Conservation (phyloP, 169 alveolate species). For the Cryptosporidium ubiquitum region DNA sequence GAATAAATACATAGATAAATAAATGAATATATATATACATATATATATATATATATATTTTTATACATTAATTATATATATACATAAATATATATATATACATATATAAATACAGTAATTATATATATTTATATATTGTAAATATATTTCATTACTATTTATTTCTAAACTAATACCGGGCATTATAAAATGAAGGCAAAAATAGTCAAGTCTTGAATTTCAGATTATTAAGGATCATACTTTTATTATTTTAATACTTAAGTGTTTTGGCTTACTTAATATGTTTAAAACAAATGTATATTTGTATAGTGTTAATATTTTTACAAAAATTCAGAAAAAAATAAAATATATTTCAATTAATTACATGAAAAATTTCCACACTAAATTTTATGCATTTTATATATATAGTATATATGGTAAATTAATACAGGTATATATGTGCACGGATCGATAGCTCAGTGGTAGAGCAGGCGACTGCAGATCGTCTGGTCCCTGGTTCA, state of each 20-base stretch:
- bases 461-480: conserved; percentile 78
- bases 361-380: not conserved
- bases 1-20: not conserved
- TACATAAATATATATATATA: no score
- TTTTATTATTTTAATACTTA: not conserved
- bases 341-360: no score
- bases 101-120: no score
- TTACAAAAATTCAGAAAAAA: no score
- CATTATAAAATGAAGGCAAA: not conserved
- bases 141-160: no score
- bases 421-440: not conserved
- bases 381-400: not conserved
- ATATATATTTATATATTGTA: not conserved
- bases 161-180: not conserved
- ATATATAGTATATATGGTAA: not conserved
- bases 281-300: no score
- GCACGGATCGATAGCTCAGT: conserved; percentile 75
- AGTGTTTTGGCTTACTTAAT: not conserved
- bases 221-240: not conserved
- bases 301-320: not conserved
- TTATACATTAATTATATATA: not conserved
- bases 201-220: not conserved
- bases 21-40: no score
- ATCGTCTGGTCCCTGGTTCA: conserved; percentile 77
- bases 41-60: not conserved